These are phyloP conservation scores for Mesotaenium endlicherianum DNA, from an alignment of 139 green algal species.

Conservation along the genomic window DNA sequence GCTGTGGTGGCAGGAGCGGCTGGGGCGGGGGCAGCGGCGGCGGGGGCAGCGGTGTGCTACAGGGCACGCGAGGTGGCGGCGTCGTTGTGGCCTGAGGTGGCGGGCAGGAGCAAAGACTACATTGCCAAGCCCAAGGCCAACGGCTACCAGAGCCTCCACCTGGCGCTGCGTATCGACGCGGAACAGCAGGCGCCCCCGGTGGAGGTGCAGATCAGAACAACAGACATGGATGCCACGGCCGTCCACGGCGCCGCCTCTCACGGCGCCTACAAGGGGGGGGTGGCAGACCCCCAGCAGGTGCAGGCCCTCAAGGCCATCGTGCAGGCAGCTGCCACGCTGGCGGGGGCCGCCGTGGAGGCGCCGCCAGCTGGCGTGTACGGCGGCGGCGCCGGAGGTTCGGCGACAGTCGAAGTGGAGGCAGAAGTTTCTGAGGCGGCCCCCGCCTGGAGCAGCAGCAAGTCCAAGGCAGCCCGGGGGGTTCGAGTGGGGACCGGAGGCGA, in stretches of 20 bases:
- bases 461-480: too few species aligned
- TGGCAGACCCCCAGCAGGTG: slow-evolving; percentile 5
- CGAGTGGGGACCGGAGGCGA: too few species aligned
- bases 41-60: slow-evolving; percentile 70
- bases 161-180: slow-evolving; percentile 58
- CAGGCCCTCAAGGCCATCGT: not conserved
- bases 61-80: slow-evolving; percentile 64
- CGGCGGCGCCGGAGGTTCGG: too few species aligned
- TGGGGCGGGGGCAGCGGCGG: slow-evolving; percentile 32
- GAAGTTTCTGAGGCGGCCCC: not conserved
- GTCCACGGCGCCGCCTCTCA: slow-evolving; percentile 80
- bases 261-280: slow-evolving; percentile 74
- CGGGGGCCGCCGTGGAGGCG: not conserved
- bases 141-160: slow-evolving; percentile 86
- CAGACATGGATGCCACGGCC: slow-evolving; percentile 75
- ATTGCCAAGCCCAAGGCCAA: slow-evolving; percentile 81
- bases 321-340: slow-evolving; percentile 8
- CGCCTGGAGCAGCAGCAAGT: not conserved
- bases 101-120: slow-evolving; percentile 84
- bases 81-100: slow-evolving; percentile 67
- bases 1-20: too few species aligned
- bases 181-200: slow-evolving; percentile 40
- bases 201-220: slow-evolving; percentile 63
- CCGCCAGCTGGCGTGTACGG: too few species aligned
- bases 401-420: too few species aligned